Conservation (phyloP, 2,329 filamentous ascomycete genomes). For the Calycina marina region DNA sequence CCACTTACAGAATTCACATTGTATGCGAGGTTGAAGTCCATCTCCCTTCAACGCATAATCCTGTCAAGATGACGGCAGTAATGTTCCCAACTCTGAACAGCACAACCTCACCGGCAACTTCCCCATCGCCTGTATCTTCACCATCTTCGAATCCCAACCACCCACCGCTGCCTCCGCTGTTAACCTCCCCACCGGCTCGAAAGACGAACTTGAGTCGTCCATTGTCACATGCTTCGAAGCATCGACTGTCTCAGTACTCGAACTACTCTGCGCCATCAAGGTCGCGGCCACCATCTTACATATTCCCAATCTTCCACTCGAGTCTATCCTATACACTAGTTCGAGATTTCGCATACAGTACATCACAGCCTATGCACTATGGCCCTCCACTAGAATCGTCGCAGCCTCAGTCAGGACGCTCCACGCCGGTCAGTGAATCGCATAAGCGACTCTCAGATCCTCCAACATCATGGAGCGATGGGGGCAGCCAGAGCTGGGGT, state of each 20-base stretch:
- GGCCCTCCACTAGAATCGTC: slow-evolving; percentile 69
- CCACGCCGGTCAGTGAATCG: slow-evolving; percentile 72
- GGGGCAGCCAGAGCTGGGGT: slow-evolving; percentile 39
- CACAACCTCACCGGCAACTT: slow-evolving; percentile 35
- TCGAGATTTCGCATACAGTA: slow-evolving; percentile 87
- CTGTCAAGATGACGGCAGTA: slow-evolving; percentile 26
- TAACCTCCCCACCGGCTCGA: slow-evolving; percentile 37
- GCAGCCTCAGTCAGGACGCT: slow-evolving; percentile 57
- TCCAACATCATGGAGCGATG: slow-evolving; percentile 59
- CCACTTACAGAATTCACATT: no score
- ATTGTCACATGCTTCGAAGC: slow-evolving; percentile 64
- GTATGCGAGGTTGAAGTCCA: no score
- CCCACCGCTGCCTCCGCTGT: slow-evolving; percentile 38
- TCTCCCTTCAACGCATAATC: not conserved
- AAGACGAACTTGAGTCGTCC: slow-evolving; percentile 49
- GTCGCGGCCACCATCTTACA: slow-evolving; percentile 67
- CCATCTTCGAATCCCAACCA: slow-evolving; percentile 33
- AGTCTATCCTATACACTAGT: slow-evolving; percentile 80
- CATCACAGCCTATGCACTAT: slow-evolving; percentile 78
- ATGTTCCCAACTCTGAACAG: slow-evolving; percentile 35
- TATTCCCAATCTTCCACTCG: slow-evolving; percentile 73
- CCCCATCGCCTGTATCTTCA: slow-evolving; percentile 34
- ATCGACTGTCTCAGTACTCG: slow-evolving; percentile 74
- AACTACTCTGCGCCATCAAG: slow-evolving; percentile 49
- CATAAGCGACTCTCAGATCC: slow-evolving; percentile 68